Evolutionary conservation across 805 yeast genomes (phyloP), one percentile per base, ranked within the genome.

Genomic region (Zygosaccharomyces lentus): DNA sequence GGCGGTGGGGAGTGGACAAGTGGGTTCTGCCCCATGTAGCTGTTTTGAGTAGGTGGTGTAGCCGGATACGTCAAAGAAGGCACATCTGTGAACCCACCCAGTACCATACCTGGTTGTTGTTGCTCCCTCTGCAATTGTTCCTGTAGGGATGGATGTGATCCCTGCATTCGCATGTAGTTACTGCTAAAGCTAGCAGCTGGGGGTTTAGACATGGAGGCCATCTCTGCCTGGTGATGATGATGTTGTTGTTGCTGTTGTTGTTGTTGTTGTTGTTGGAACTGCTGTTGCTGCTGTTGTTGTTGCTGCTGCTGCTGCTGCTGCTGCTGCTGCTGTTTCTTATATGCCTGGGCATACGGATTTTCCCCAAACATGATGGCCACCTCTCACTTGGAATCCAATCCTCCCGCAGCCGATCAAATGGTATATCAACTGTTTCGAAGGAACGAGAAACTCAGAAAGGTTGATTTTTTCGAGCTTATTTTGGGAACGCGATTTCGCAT

Each of bases 91-190:
- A 60, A 64, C 2, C 61, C 64, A 12, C 49, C 51, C n/a, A 47
- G 39, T 16, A 36, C 46, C n/a, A 42, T 34, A 10, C 46, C 32
- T 12, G 36, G 47, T 27, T 41, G 43, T 24, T 39, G 43, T 6
- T 50, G 41, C 25, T 55, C 56, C 13, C 49, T 43, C 39, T 58
- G 59, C 16, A 54, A 36, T 19, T 54, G 58, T 6, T 58, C 65
- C 30, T 58, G 72, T 16, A 70, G 51, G 0, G 73, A 69, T 34
- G 62, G 71, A 13, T 67, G 71, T 0, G 73, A 69, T 15, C 62
- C 65, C 47, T 68, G 73, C 36, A 58, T 62, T 35, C 60, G 61
- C 64, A 66, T 59, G 45, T 69, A 69, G 40, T 62, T 66, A 5
- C 61, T 47, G 39, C 70, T 64, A 44, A 68, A 69, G 40, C 57